Base-by-base conservation (phyloP, 169 alveolate species). In the Eimeria falciformis region DNA sequence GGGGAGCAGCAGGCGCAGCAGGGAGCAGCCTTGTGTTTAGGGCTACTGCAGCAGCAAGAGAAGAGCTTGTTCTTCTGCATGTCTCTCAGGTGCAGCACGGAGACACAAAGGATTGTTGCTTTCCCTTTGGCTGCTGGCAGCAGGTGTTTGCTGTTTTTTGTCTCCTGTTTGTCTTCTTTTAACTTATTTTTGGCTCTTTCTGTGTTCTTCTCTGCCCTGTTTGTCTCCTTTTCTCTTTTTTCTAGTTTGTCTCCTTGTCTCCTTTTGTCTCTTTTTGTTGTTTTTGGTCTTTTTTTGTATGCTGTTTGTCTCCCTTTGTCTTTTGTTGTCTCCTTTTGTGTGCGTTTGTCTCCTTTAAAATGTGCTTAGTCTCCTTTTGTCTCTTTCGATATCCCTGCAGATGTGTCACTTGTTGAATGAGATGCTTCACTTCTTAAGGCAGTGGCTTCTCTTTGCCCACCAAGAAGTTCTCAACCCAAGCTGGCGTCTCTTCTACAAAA, bases 31-130 rank as follows among this genome's bases (percentile, higher is more conserved):
- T 71, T 11, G 83, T 71, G 18, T 71, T 56, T 9, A 29, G 83
- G n/a, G 83, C 83, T 11, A 71, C 83, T 71, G 83, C 83, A 40
- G 83, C 83, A 71, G 83, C 83, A 3, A 14, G 83, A 14, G 83
- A 71, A 40, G 83, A 71, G 56, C 14, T 71, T 4, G 58, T 71
- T 14, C 33, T 71, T 18, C 46, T 71, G 83, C 83, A 71, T 27
- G 43, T 71, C 9, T 37, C 83, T 29, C 83, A 37, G 29, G 83
- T 66, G 78, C 45, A 6, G 23, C 29, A 2, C 17, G 29, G 12
- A 23, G 37, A 14, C 73, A 62, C 23, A 21, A 9, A 62, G 23
- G 12, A 62, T 25, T 0, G 6, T 5, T 18, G 62, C 78, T n/a
- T 40, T 18, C n/a, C 3, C 62, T 21, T 12, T 21, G 11, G 62